phyloP scores from a whole-genome alignment of 2,329 filamentous ascomycete genomes.

The Ophiosphaerella korrae region DNA sequence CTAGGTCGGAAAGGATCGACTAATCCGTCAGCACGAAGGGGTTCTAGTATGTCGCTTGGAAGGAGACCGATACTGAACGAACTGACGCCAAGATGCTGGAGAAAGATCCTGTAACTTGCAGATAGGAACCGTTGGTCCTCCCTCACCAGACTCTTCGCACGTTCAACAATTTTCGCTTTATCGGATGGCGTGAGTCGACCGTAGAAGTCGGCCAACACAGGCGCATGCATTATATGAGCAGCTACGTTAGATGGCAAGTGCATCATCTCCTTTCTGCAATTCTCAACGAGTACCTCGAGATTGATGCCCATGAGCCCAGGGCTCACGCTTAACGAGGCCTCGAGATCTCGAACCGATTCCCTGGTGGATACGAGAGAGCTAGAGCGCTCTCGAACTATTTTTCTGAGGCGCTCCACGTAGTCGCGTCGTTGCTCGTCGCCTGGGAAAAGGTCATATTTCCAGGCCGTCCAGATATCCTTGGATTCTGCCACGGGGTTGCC shows the following conservation, averaged over 20 bases:
- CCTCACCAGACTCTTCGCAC: slow-evolving; percentile 21
- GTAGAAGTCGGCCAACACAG: slow-evolving; percentile 28
- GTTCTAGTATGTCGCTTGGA: slow-evolving; percentile 31
- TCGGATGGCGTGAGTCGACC: slow-evolving; percentile 21
- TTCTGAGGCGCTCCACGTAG: slow-evolving; percentile 21
- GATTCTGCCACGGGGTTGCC: not conserved
- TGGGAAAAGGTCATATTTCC: slow-evolving; percentile 25
- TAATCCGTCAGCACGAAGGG: slow-evolving; percentile 28
- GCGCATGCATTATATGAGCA: not conserved
- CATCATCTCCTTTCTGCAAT: slow-evolving; percentile 11
- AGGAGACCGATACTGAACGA: slow-evolving; percentile 18
- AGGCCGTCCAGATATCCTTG: slow-evolving; percentile 9
- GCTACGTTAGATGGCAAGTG: not conserved
- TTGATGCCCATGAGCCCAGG: slow-evolving; percentile 22
- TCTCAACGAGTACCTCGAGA: slow-evolving; percentile 8
- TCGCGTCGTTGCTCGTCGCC: slow-evolving; percentile 23
- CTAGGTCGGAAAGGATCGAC: slow-evolving; percentile 15
- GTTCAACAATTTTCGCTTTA: slow-evolving; percentile 18
- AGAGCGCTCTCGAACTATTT: slow-evolving; percentile 15
- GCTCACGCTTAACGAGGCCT: slow-evolving; percentile 11
- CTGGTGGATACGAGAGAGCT: slow-evolving; percentile 2
- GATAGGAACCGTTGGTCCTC: slow-evolving; percentile 17
- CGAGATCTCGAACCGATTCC: slow-evolving; percentile 8
- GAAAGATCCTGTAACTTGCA: slow-evolving; percentile 13
- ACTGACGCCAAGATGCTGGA: slow-evolving; percentile 22